Base-by-base conservation (phyloP, 208 protist species). In the Wallacemonas collosoma region DNA sequence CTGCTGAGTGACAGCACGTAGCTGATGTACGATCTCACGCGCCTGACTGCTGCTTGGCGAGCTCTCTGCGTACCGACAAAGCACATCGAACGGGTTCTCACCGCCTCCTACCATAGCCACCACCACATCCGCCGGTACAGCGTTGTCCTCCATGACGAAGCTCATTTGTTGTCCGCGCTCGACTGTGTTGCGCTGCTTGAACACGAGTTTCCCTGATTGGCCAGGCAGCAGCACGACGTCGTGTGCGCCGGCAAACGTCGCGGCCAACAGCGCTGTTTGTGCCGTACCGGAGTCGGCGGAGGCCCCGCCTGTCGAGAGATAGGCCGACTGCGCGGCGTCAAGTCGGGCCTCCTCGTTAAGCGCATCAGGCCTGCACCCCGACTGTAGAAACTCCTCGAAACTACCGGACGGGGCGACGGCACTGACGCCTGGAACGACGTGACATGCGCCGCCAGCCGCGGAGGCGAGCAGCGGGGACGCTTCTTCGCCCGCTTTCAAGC, bases 101-200 rank as follows among this genome's bases (percentile, higher is more conserved):
- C 7, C n/a, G 50, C 43, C 45, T 5, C n/a, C 26, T 47, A 82
- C 8, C 64, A 92, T 71, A 3, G 66, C 76, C 12, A 76, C 66
- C 56, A 88, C 79, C 12, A 93, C 75, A 3, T 72, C 70, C 5
- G 79, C 17, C 14, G 78, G 83, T 44, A 95, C 71, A 17, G 84
- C 57, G 11, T 75, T 67, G 39, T 86, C 78, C 68, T 93, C 78
- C 4, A 78, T 38, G 9, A 83, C 66, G 58, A 86, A 88, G 63
- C 62, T 87, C 74, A 92, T 71, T 68, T 95, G 90, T n/a, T 87
- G 71, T 0, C 90, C 90, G 4, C 73, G n/a, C 57, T 89, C 79
- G 2, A 95, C 82, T 12, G 61, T 89, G 69, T 88, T 93, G 44
- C 78, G 73, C 45, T 87, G 72, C 73, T 95, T 95, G 43, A 93